phyloP scores from a whole-genome alignment of 192 early-diverging fungal genomes.

The Coemansia sp. region DNA sequence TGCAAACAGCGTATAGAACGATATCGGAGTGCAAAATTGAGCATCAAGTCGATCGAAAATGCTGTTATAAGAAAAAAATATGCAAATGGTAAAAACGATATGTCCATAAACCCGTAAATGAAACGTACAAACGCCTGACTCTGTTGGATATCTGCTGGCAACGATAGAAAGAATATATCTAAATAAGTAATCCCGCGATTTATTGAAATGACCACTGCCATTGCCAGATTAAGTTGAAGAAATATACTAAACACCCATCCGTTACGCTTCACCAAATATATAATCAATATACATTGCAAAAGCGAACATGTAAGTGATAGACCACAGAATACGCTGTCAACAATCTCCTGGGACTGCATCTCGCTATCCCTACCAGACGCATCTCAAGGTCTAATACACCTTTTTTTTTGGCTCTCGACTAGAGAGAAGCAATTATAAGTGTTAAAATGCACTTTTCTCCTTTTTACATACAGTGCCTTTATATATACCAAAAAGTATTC shows the following conservation, averaged over 20 bases:
- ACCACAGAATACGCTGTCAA: slow-evolving; percentile 50
- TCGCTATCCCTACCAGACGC: not conserved
- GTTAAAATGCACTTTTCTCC: not conserved
- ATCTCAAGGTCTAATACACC: slow-evolving; percentile 7
- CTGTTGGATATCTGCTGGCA: slow-evolving; percentile 25
- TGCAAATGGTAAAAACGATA: slow-evolving; percentile 50
- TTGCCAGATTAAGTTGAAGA: slow-evolving; percentile 48
- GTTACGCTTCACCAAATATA: slow-evolving; percentile 38
- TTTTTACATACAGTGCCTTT: not conserved
- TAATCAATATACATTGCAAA: slow-evolving; percentile 41
- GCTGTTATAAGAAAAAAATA: slow-evolving; percentile 56
- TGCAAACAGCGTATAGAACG: slow-evolving; percentile 43
- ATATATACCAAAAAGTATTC: not conserved
- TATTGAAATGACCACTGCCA: slow-evolving; percentile 40
- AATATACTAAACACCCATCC: slow-evolving; percentile 57
- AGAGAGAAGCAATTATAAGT: not conserved
- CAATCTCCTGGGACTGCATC: slow-evolving; percentile 52
- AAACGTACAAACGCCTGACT: slow-evolving; percentile 48
- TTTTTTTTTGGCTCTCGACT: not conserved
- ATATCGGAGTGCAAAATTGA: slow-evolving; percentile 54
- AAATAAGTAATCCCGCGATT: slow-evolving; percentile 54
- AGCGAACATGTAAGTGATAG: slow-evolving; percentile 42
- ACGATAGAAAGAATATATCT: slow-evolving; percentile 46
- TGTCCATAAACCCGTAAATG: slow-evolving; percentile 56
- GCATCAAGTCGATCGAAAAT: slow-evolving; percentile 51